Evolutionary conservation across 257 asterid species (phyloP).

Genomic region (Verbena officinalis): DNA sequence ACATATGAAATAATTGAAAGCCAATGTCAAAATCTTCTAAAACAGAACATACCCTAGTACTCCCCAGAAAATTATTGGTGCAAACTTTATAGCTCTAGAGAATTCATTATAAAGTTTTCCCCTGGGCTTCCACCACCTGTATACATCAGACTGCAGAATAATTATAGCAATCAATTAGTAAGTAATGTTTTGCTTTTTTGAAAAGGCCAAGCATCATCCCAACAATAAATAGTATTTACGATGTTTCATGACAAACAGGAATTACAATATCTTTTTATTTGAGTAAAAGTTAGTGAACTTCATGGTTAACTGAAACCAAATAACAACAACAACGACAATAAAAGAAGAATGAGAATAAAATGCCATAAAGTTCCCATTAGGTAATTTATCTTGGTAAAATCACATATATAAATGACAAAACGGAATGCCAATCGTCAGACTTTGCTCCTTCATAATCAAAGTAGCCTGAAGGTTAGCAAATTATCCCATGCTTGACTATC

Average conservation of each 20-base stretch:
- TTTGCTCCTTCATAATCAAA: too few species aligned
- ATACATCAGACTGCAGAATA: constrained; percentile 69
- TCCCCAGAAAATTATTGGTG: constrained; percentile 93
- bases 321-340: too few species aligned
- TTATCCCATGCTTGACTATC: too few species aligned
- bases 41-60: constrained; percentile 68
- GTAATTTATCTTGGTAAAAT: too few species aligned
- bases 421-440: too few species aligned
- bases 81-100: constrained; percentile 79
- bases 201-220: constrained; percentile 4
- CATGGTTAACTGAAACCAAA: background rate
- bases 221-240: background rate
- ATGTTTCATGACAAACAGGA: background rate
- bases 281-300: background rate
- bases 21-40: constrained; percentile 16
- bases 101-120: constrained; percentile 65
- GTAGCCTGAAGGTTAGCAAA: too few species aligned
- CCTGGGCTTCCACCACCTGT: constrained; percentile 93
- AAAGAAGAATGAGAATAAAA: too few species aligned
- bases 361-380: too few species aligned
- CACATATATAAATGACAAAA: too few species aligned
- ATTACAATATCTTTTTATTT: background rate
- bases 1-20: constrained; percentile 16
- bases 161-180: constrained; percentile 25
- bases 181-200: constrained; percentile 1